These are phyloP conservation scores for Skeletonema grethae DNA, from an alignment of 108 stramenopile species.

Conservation along the genomic window DNA sequence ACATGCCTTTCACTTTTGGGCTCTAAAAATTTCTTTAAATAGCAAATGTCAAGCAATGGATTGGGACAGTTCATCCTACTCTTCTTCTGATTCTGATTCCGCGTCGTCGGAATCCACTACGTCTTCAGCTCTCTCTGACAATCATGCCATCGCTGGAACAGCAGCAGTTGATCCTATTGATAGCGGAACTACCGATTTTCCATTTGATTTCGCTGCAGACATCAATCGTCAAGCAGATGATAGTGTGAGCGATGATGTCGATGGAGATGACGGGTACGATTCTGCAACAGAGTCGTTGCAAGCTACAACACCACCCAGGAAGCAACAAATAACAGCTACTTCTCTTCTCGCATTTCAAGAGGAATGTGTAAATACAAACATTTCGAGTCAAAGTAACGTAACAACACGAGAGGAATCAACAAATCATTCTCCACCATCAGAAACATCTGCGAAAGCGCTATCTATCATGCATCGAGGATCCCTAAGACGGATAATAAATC, in stretches of 20 bases:
- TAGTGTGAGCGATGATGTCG: not conserved
- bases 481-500: slow-evolving; percentile 13
- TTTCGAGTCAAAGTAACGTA: not conserved
- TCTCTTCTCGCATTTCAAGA: not conserved
- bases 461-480: slow-evolving; percentile 17
- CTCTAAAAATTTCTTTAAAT: not conserved
- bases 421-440: slow-evolving; percentile 1
- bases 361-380: not conserved
- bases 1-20: not conserved
- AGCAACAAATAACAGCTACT: not conserved
- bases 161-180: not conserved
- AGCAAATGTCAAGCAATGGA: not conserved
- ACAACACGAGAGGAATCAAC: not conserved
- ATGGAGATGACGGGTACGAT: not conserved
- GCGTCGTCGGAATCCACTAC: slow-evolving; percentile 4
- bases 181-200: not conserved
- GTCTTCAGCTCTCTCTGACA: slow-evolving; percentile 3
- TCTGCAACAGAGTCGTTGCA: not conserved
- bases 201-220: slow-evolving; percentile 2
- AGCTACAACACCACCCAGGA: not conserved
- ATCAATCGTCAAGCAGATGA: not conserved
- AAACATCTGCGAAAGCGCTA: not conserved
- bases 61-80: slow-evolving; percentile 7
- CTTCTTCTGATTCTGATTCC: slow-evolving; percentile 1
- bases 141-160: not conserved